A percentile compares a stretch with the other conserved stretches of the same genome.
phyloP scores from a whole-genome alignment of 768 basidiomycete species.

The Russula brevipes region DNA sequence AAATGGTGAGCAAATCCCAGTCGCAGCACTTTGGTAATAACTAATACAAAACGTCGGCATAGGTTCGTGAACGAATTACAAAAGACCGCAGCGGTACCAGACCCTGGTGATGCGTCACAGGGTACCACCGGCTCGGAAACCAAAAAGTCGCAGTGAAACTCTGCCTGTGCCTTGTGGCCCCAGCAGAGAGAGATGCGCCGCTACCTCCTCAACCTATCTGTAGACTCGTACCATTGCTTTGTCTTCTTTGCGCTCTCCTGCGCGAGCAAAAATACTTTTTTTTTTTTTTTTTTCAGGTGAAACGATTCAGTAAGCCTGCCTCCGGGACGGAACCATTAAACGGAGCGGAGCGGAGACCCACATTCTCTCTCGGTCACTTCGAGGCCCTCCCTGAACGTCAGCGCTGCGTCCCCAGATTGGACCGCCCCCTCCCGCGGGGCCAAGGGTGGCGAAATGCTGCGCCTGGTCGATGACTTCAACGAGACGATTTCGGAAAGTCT shows the following conservation, averaged over 20 bases:
- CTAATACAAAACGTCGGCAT: conserved; percentile 17
- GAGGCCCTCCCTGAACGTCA: conserved; percentile 83
- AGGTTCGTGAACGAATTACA: conserved; percentile 66
- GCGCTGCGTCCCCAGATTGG: conserved; percentile 52
- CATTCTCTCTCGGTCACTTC: conserved; percentile 90
- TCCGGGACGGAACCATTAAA: too few species aligned
- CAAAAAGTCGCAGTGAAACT: conserved; percentile 16
- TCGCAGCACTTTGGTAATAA: background rate
- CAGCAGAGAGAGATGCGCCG: background rate
- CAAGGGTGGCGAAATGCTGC: conserved; percentile 76
- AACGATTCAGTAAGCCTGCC: background rate
- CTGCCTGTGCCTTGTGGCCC: background rate
- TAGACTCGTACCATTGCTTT: conserved; percentile 82
- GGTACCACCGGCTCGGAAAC: background rate
- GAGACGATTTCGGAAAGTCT: conserved; percentile 76
- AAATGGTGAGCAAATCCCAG: conserved; percentile 55
- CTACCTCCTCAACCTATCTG: conserved; percentile 48
- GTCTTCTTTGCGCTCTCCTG: conserved; percentile 75
- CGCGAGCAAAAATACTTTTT: conserved; percentile 77
- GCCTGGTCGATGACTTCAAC: conserved; percentile 83
- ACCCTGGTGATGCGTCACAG: background rate
- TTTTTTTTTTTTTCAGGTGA: background rate
- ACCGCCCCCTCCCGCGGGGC: conserved; percentile 50
- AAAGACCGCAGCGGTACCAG: background rate
- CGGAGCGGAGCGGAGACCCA: conserved; percentile 44